Conservation (phyloP, 2,329 filamentous ascomycete genomes). For the Bretziella fagacearum region DNA sequence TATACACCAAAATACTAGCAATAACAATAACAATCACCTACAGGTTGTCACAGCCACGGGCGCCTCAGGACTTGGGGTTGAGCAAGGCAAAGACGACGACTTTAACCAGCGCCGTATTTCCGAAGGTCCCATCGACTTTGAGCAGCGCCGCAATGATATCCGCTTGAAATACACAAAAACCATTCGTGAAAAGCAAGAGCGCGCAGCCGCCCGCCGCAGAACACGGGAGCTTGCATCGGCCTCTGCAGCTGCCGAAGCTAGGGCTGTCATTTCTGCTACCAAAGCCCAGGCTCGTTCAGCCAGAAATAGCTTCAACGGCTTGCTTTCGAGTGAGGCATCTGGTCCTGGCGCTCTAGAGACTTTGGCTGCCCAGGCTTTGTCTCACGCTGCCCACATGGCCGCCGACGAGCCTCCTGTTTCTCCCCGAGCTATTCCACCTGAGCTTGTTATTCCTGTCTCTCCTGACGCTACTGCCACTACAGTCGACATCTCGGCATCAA, state of each 20-base stretch:
- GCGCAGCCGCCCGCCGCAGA: slow-evolving; percentile 34
- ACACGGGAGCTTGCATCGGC: slow-evolving; percentile 30
- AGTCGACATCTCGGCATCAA: background rate
- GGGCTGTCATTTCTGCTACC: slow-evolving; percentile 22
- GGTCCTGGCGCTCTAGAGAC: slow-evolving; percentile 13
- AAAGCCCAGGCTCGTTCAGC: slow-evolving; percentile 18
- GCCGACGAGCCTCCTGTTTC: background rate
- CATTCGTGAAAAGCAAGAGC: slow-evolving; percentile 42
- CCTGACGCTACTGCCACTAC: background rate
- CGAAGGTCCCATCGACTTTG: slow-evolving; percentile 68
- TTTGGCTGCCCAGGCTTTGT: background rate
- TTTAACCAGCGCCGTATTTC: slow-evolving; percentile 34
- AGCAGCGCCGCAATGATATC: slow-evolving; percentile 63
- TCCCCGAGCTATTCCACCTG: background rate
- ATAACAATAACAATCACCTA: slow-evolving; percentile 23
- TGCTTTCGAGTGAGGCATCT: slow-evolving; percentile 19
- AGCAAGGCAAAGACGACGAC: slow-evolving; percentile 1
- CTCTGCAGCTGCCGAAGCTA: slow-evolving; percentile 9
- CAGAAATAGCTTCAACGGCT: background rate
- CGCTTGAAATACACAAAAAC: slow-evolving; percentile 73
- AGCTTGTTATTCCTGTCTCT: background rate
- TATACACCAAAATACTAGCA: slow-evolving; percentile 23
- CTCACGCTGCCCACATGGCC: background rate
- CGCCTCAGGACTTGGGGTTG: background rate
- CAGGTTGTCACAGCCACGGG: slow-evolving; percentile 7